A percentile compares a stretch with the other conserved stretches of the same genome.
These are phyloP conservation scores for Nigrospora oryzae DNA, from an alignment of 2,329 filamentous ascomycete genomes.

Conservation along the genomic window DNA sequence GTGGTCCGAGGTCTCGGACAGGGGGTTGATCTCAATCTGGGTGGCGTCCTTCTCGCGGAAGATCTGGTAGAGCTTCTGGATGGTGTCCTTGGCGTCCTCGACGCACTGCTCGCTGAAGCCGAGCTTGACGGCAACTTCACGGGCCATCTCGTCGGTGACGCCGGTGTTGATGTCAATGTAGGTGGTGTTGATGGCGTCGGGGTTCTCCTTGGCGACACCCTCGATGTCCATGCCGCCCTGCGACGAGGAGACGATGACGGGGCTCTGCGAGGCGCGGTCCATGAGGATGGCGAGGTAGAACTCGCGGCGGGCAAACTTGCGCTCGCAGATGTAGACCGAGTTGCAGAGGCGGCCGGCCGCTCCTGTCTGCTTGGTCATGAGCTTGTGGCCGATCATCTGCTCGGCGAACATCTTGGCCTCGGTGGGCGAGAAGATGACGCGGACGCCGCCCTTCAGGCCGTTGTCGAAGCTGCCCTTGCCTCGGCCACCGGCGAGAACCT, in stretches of 20 bases:
- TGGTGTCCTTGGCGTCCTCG: constrained; percentile 88
- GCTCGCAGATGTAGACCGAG: constrained; percentile 97
- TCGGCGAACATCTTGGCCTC: constrained; percentile 95
- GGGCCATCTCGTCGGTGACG: constrained; percentile 91
- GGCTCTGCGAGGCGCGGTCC: constrained; percentile 85
- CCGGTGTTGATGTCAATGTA: constrained; percentile 89
- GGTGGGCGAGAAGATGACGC: constrained; percentile 97
- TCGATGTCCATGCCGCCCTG: constrained; percentile 99
- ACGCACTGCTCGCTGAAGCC: constrained; percentile 98
- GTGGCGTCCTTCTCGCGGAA: constrained; percentile 98
- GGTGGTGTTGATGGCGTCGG: constrained; percentile 90
- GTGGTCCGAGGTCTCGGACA: constrained; percentile 97
- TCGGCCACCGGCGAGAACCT: constrained; percentile 94
- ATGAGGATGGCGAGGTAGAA: constrained; percentile 99
- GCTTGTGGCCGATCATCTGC: constrained; percentile 99
- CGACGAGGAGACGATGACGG: constrained; percentile 94
- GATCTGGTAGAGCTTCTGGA: constrained; percentile 98
- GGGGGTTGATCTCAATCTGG: constrained; percentile 99
- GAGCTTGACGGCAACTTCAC: constrained; percentile 80
- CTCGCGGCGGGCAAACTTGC: constrained; percentile 97
- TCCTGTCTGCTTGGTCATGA: constrained; percentile 99
- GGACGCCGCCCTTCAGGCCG: constrained; percentile 95
- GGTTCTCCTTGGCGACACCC: constrained; percentile 94
- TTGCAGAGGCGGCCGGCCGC: constrained; percentile 89
- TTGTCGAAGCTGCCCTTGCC: constrained; percentile 98